Percentiles rank a stretch among this genome's conserved stretches.
Conservation (phyloP, 2,329 filamentous ascomycete genomes). For the Remersonia thermophila region DNA sequence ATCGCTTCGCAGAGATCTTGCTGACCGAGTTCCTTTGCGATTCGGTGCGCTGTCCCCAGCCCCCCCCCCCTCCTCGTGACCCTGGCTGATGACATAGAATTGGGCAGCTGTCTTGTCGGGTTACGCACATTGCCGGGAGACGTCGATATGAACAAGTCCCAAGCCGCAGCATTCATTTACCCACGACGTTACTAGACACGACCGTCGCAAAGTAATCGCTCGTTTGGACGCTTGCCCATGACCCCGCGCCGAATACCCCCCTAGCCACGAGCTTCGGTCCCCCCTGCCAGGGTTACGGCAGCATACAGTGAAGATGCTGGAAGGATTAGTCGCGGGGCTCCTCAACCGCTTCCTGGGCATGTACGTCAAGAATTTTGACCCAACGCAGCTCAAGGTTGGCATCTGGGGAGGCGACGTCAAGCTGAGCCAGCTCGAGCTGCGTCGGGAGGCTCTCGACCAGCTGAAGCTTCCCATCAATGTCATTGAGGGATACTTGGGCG, state of each 20-base stretch:
- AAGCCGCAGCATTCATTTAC: not conserved
- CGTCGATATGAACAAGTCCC: not conserved
- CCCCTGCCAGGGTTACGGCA: slow-evolving; percentile 67
- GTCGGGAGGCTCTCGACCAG: slow-evolving; percentile 91
- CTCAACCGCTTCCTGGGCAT: slow-evolving; percentile 99
- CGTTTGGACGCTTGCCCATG: slow-evolving; percentile 17
- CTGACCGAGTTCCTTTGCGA: too few species aligned
- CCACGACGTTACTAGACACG: too few species aligned
- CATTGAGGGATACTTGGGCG: slow-evolving; percentile 82
- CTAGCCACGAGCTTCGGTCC: slow-evolving; percentile 18
- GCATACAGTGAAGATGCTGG: slow-evolving; percentile 64
- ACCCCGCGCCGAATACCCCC: slow-evolving; percentile 16
- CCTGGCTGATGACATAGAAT: too few species aligned
- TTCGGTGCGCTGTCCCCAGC: too few species aligned
- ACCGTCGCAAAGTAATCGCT: not conserved
- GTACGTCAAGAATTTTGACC: slow-evolving; percentile 99
- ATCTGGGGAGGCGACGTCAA: slow-evolving; percentile 99
- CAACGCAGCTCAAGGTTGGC: slow-evolving; percentile 91
- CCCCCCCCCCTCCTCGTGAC: too few species aligned
- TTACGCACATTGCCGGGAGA: too few species aligned
- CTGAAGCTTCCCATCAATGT: slow-evolving; percentile 94
- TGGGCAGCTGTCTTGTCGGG: too few species aligned
- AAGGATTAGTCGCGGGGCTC: slow-evolving; percentile 90
- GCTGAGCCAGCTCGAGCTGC: slow-evolving; percentile 80
- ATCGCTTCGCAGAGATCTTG: too few species aligned